Base-by-base conservation (phyloP, 2,329 filamentous ascomycete species). In the Alternaria panax region DNA sequence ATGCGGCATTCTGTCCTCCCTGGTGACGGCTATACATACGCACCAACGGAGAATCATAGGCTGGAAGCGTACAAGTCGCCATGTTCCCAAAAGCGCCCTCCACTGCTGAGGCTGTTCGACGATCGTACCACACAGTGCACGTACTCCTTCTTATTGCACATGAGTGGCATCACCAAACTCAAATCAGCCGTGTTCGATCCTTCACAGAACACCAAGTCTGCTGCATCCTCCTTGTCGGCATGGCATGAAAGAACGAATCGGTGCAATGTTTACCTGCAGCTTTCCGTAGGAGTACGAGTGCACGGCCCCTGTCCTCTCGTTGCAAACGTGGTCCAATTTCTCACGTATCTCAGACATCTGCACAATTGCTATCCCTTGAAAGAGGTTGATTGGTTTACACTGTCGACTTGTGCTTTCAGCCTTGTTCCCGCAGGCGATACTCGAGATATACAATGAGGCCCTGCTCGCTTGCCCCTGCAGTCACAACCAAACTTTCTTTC, bases 241-340 rank as follows among this genome's bases (percentile, higher is more conserved):
- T 66, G 63, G 64, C 54, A 43, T 62, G 57, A 48, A 58, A 62
- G 51, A 65, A 55, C 69, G 67, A 73, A 71, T 72, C 65, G 60
- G 65, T 66, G 68, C 32, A 56, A 36, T 70, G 62, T 69, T 69
- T 67, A 65, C 56, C 62, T 78, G 74, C 70, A 73, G 60, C 64
- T 48, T 64, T 30, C 75, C 75, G 73, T 51, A 27, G 58, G 28
- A 48, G 68, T 56, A 75, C 72, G 72, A 67, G 58, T 65, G 72
- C 72, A 75, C 72, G 70, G 67, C 60, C 72, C 59, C 45, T 62
- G 66, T 52, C 64, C 64, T 66, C 54, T 59, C 53, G 43, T 59
- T 63, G 68, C 73, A 77, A 77, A 77, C 75, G 73, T 76, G 74
- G 71, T 65, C 56, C 61, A 48, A 59, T 63, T 64, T 64, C 63